A percentile compares a stretch with the other conserved stretches of the same genome.
Evolutionary conservation across 2,329 filamentous ascomycete species (phyloP).

Genomic region (Arthrinium phaeospermum): DNA sequence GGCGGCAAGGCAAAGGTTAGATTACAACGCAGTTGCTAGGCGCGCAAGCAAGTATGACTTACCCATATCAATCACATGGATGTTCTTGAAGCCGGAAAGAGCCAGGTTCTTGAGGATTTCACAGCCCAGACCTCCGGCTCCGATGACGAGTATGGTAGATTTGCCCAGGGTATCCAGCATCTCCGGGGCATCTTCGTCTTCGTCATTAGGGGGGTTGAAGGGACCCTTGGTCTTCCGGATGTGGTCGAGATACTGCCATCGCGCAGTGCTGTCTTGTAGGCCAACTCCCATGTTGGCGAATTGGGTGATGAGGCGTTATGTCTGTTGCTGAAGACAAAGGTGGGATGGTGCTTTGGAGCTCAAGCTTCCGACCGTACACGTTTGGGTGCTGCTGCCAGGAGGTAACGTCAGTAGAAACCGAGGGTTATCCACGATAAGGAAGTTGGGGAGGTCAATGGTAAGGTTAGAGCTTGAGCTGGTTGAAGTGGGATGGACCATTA

Average conservation of each 20-base stretch:
- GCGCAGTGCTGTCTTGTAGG: conserved; percentile 27
- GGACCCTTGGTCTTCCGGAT: conserved; percentile 80
- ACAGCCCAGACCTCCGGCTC: conserved; percentile 91
- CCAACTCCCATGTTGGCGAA: conserved; percentile 25
- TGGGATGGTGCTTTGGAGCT: conserved; percentile 17
- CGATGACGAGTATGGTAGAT: conserved; percentile 80
- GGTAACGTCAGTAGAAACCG: conserved; percentile 2
- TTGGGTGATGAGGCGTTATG: conserved; percentile 25
- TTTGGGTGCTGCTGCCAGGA: neutral
- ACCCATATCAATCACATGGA: conserved; percentile 99
- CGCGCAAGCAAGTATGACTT: conserved; percentile 23
- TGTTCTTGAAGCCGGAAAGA: conserved; percentile 92
- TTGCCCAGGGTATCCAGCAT: conserved; percentile 64
- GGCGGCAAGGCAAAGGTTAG: conserved; percentile 26
- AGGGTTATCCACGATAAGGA: conserved; percentile 1
- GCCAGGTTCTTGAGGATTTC: conserved; percentile 97
- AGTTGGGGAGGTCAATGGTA: neutral
- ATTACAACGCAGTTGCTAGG: neutral
- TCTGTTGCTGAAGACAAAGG: conserved; percentile 3
- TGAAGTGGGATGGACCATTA: neutral
- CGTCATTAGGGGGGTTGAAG: conserved; percentile 62
- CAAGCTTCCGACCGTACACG: neutral
- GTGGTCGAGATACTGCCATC: conserved; percentile 82
- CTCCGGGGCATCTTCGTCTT: conserved; percentile 62
- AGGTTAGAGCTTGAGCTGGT: neutral